A percentile compares a stretch with the other conserved stretches of the same genome.
phyloP scores from a whole-genome alignment of 768 basidiomycete species.

The Suillus discolor region DNA sequence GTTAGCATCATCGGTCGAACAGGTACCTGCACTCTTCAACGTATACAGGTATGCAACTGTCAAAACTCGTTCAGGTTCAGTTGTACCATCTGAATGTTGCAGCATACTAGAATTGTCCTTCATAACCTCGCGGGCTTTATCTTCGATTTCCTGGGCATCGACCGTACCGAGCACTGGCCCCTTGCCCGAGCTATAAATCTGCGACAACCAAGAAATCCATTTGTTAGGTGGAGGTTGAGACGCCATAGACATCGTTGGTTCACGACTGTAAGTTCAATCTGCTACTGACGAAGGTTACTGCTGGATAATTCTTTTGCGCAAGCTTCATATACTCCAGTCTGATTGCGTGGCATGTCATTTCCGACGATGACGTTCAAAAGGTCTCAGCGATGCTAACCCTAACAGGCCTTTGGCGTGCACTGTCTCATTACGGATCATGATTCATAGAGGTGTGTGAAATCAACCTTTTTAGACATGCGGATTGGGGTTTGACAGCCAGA shows the following conservation, averaged over 20 bases:
- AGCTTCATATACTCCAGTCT: not conserved
- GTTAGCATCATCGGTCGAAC: conserved; percentile 66
- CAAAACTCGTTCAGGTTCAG: not conserved
- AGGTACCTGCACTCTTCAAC: conserved; percentile 68
- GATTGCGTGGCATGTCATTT: not conserved
- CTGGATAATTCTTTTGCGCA: not conserved
- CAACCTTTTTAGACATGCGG: not conserved
- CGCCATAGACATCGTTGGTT: not conserved
- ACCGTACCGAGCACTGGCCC: conserved; percentile 54
- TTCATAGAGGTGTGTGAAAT: not conserved
- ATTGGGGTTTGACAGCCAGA: not conserved
- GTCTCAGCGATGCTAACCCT: not conserved
- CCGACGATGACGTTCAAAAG: not conserved
- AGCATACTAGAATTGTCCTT: conserved; percentile 55
- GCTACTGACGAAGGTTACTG: not conserved
- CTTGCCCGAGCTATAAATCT: conserved; percentile 24
- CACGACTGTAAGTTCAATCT: too few relatives aligned
- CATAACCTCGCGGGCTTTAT: conserved; percentile 60
- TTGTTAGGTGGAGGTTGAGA: conserved; percentile 17
- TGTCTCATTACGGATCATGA: not conserved
- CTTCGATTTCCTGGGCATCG: conserved; percentile 62
- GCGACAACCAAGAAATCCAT: conserved; percentile 25
- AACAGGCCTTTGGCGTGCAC: not conserved
- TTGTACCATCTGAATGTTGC: not conserved
- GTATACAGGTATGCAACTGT: conserved; percentile 71